These are phyloP conservation scores for Thymus mandschuricus DNA, from an alignment of 257 asterid species.

Conservation along the genomic window DNA sequence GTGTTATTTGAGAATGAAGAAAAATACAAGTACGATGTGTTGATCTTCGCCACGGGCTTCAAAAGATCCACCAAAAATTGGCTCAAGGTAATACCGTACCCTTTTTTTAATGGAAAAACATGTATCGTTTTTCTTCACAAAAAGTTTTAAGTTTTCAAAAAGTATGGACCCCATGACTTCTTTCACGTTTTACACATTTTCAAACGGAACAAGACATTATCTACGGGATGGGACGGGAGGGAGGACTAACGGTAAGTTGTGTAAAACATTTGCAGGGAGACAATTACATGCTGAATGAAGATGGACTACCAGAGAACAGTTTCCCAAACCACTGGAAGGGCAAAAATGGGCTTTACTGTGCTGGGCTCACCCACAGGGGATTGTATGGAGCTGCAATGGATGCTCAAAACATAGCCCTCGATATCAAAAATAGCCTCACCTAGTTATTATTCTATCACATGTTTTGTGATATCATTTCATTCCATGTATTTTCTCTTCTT, in stretches of 20 bases:
- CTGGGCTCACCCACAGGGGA: slow-evolving; percentile 65
- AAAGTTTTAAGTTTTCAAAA: too few species aligned
- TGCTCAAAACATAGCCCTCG: slow-evolving; percentile 62
- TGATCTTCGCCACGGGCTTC: slow-evolving; percentile 80
- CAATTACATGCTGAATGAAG: slow-evolving; percentile 52
- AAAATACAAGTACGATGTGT: slow-evolving; percentile 49
- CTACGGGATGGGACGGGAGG: too few species aligned
- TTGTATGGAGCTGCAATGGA: slow-evolving; percentile 64
- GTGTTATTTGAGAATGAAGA: slow-evolving; percentile 58
- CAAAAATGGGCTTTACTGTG: slow-evolving; percentile 65
- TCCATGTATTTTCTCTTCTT: too few species aligned
- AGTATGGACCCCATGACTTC: too few species aligned
- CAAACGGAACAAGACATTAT: too few species aligned
- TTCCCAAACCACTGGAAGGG: slow-evolving; percentile 80
- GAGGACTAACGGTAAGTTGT: too few species aligned
- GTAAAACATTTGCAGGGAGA: background rate
- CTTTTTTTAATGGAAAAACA: background rate
- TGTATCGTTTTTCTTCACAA: too few species aligned
- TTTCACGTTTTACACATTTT: too few species aligned
- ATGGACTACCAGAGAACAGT: slow-evolving; percentile 54
- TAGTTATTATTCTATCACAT: too few species aligned
- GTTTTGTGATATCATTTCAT: too few species aligned
- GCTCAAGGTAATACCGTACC: slow-evolving; percentile 58
- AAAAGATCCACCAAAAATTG: slow-evolving; percentile 66
- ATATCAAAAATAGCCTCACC: slow-evolving; percentile 35